Conservation (phyloP, 352 stramenopile genomes). For the Globisporangium megalacanthum region DNA sequence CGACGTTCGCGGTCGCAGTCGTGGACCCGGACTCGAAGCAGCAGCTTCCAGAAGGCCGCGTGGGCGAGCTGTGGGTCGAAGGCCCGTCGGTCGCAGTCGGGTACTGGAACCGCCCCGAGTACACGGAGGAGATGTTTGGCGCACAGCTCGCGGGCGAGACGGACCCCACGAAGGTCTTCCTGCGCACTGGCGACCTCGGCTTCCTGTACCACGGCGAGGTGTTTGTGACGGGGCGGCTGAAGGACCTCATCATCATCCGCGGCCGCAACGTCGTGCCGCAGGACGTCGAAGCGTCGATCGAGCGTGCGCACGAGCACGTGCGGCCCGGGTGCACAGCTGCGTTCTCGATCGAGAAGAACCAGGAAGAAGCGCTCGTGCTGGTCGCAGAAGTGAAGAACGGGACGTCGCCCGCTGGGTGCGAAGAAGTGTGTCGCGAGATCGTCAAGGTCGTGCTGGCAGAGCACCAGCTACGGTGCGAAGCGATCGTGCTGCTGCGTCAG, state of each 20-base stretch:
- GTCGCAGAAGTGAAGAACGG: slow-evolving; percentile 70
- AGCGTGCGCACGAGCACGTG: slow-evolving; percentile 55
- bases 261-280: slow-evolving; percentile 74
- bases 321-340: slow-evolving; percentile 69
- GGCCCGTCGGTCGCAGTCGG: slow-evolving; percentile 67
- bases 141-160: slow-evolving; percentile 42
- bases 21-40: slow-evolving; percentile 61
- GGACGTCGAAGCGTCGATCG: slow-evolving; percentile 69
- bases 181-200: slow-evolving; percentile 74
- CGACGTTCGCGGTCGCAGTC: slow-evolving; percentile 61
- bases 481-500: slow-evolving; percentile 65
- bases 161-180: slow-evolving; percentile 26
- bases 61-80: slow-evolving; percentile 93
- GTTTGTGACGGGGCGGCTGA: slow-evolving; percentile 71
- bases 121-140: slow-evolving; percentile 68
- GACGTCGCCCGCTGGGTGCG: slow-evolving; percentile 38
- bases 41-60: slow-evolving; percentile 36
- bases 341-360: slow-evolving; percentile 75
- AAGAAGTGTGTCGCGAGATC: slow-evolving; percentile 61
- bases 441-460: slow-evolving; percentile 56
- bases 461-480: slow-evolving; percentile 65
- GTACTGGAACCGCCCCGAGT: slow-evolving; percentile 69
- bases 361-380: slow-evolving; percentile 75
- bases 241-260: slow-evolving; percentile 84
- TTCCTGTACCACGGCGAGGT: slow-evolving; percentile 62